Evolutionary conservation across 2,329 filamentous ascomycete species (phyloP).

Genomic region (Bipolaris oryzae): DNA sequence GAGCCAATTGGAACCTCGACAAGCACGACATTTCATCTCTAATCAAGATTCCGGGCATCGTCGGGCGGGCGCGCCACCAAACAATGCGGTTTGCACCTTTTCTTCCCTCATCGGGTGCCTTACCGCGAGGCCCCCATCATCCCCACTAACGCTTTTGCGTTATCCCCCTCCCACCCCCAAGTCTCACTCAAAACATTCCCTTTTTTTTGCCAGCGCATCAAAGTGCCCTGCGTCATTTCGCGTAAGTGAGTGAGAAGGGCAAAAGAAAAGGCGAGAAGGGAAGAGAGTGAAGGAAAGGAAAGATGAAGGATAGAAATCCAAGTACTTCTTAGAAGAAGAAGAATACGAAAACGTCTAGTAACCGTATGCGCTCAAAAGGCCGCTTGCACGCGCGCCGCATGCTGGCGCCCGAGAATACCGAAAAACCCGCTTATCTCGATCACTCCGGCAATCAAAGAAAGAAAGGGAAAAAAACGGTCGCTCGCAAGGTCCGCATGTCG

Average conservation of each 20-base stretch:
- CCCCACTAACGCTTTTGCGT: constrained; percentile 12
- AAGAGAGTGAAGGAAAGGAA: background rate
- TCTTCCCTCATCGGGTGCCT: constrained; percentile 18
- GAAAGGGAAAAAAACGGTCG: background rate
- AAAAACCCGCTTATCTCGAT: background rate
- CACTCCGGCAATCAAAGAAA: background rate
- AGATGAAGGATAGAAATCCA: no score
- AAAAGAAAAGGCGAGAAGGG: background rate
- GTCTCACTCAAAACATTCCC: background rate
- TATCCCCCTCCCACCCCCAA: background rate
- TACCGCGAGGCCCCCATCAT: constrained; percentile 19
- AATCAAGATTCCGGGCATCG: constrained; percentile 3
- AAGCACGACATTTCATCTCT: background rate
- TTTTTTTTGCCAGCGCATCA: constrained; percentile 5
- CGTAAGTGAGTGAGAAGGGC: background rate
- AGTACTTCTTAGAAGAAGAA: no score
- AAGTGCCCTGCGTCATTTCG: constrained; percentile 11
- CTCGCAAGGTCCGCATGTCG: background rate
- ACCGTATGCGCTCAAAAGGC: no score
- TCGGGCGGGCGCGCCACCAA: constrained; percentile 6
- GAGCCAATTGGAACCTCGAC: background rate
- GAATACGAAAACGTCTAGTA: no score
- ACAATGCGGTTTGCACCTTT: background rate
- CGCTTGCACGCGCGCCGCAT: no score
- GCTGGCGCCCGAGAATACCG: no score